Base-by-base conservation (phyloP, 441 rosid genomes). In the Erodium chrysanthum region DNA sequence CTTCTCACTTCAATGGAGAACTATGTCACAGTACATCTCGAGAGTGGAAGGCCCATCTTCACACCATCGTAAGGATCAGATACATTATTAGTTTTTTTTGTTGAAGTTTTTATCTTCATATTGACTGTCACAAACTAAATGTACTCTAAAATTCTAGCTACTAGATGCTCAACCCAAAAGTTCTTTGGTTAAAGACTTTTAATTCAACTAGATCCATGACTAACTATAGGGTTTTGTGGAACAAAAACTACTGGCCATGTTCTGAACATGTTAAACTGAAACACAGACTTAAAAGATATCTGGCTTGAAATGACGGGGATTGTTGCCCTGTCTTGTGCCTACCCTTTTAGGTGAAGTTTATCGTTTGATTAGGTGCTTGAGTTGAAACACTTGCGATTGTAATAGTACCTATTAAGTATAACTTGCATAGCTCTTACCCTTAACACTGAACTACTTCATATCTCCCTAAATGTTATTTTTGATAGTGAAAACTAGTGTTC, bases 1-100 rank as follows among this genome's bases (percentile, higher is more conserved):
- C 80, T 89, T 61, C 85, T 93, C 22, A 77, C 85, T 56, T 93
- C 98, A 11, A 81, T 89, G 90, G 98, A 93, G 79, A 83, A 84
- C 75, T 83, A 86, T 83, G 96, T 89, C 25, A 85, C 97, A 0
- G 67, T 93, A 40, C 85, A 76, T 68, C 84, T 93, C 56, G 91
- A 91, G 73, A 81, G 78, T 50, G 96, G 95, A 70, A 91, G 63
- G 71, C 86, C 89, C 50, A 79, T 91, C 56, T 77, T 76, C 75
- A 48, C 90, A 0, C 85, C 85, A 27, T 87, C 97, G 98, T 93
- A 76, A 84, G 97, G 73, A 29, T 65, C 18, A 37, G 46, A 63
- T 58, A 29, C 37, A 14, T 31, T 68, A 68, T 37, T 7, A 2
- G 5, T 23, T 74, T n/a, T 3, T 22, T 11, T 10, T 58, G 14